phyloP scores from a whole-genome alignment of 805 yeast genomes.

The Saccharomycopsis schoenii region DNA sequence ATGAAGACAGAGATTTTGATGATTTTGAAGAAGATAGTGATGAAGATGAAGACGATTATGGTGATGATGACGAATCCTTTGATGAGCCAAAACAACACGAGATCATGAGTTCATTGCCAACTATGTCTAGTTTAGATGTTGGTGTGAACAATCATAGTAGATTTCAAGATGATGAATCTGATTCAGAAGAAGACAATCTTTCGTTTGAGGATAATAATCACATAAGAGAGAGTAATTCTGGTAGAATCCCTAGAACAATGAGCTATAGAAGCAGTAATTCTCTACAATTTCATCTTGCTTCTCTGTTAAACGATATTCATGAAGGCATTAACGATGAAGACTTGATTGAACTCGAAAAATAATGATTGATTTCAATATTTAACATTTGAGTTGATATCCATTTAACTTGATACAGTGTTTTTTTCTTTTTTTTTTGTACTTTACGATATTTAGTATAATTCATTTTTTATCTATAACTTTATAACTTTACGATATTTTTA shows the following conservation, averaged over 20 bases:
- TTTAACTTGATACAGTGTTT: not conserved
- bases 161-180: not conserved
- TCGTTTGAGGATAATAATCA: not conserved
- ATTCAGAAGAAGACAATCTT: not conserved
- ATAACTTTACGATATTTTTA: not conserved
- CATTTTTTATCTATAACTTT: not conserved
- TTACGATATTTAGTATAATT: not conserved
- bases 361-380: too few species aligned
- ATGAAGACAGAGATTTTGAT: slow-evolving; percentile 6
- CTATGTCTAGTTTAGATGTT: slow-evolving; percentile 16
- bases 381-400: too few species aligned
- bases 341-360: not conserved
- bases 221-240: not conserved
- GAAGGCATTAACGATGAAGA: not conserved
- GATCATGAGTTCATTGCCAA: slow-evolving; percentile 18
- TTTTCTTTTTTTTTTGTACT: not conserved
- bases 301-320: slow-evolving; percentile 1
- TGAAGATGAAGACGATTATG: slow-evolving; percentile 16
- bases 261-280: not conserved
- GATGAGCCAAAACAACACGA: slow-evolving; percentile 19
- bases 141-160: not conserved
- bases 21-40: slow-evolving; percentile 17
- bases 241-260: not conserved
- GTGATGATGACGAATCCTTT: slow-evolving; percentile 15
- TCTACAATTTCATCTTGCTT: not conserved